These are phyloP conservation scores for Paraphysoderma sedebokerense DNA, from an alignment of 371 early-diverging fungal species.

Conservation along the genomic window DNA sequence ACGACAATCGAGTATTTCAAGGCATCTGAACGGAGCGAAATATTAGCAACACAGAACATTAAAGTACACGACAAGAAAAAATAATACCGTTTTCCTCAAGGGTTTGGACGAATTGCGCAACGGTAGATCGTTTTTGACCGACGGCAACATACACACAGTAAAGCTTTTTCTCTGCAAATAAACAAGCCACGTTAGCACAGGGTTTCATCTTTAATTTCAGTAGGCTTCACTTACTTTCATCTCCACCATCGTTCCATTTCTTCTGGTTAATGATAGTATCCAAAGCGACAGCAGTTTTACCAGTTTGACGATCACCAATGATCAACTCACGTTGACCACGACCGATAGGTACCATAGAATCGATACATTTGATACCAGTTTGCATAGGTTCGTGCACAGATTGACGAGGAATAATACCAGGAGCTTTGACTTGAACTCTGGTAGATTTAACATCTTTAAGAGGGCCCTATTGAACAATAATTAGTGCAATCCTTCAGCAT, in stretches of 20 bases:
- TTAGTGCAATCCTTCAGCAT: not conserved
- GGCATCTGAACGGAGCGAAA: conserved; percentile 29
- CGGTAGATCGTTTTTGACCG: conserved; percentile 93
- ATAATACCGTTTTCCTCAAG: conserved; percentile 61
- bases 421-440: conserved; percentile 92
- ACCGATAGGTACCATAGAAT: conserved; percentile 95
- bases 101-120: conserved; percentile 90
- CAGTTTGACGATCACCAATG: conserved; percentile 95
- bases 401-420: conserved; percentile 91
- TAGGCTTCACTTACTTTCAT: conserved; percentile 29
- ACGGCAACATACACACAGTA: conserved; percentile 95
- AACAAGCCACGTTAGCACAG: too few relatives aligned
- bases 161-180: too few relatives aligned
- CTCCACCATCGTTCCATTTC: conserved; percentile 75
- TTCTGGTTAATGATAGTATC: conserved; percentile 94
- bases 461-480: conserved; percentile 37
- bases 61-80: conserved; percentile 2
- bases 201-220: conserved; percentile 9
- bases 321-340: conserved; percentile 98
- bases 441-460: conserved; percentile 54
- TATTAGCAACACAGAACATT: conserved; percentile 1
- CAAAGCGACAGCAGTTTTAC: conserved; percentile 89
- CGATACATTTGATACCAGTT: conserved; percentile 95
- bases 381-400: conserved; percentile 95
- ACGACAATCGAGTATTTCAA: conserved; percentile 88